These are phyloP conservation scores for Salvia rosmarinus DNA, from an alignment of 257 asterid species.

Conservation along the genomic window DNA sequence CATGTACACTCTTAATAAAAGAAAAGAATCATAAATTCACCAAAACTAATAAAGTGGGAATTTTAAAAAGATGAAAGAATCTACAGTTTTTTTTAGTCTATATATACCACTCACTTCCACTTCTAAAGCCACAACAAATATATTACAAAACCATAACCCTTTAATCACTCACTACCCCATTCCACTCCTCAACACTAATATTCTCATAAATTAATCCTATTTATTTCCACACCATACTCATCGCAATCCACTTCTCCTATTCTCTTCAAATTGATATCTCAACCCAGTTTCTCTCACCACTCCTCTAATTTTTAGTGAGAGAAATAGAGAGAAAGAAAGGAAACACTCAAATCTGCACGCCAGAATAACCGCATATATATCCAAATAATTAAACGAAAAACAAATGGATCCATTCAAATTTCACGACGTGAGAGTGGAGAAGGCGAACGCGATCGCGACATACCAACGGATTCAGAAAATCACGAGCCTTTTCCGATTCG, in stretches of 20 bases:
- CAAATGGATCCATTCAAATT: slow-evolving; percentile 49
- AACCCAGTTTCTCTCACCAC: slow-evolving; percentile 27
- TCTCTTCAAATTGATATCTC: slow-evolving; percentile 27
- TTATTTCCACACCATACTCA: slow-evolving; percentile 25
- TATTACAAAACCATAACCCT: background rate
- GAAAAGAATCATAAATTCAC: background rate
- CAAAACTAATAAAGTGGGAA: slow-evolving; percentile 19
- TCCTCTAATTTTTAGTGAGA: slow-evolving; percentile 33
- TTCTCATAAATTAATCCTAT: background rate
- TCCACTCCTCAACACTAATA: background rate
- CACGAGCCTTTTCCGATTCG: slow-evolving; percentile 41
- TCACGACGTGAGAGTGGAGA: slow-evolving; percentile 46
- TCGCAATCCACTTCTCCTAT: slow-evolving; percentile 7
- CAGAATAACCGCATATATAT: background rate
- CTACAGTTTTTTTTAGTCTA: slow-evolving; percentile 31
- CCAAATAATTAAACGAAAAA: background rate
- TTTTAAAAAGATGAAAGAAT: slow-evolving; percentile 24
- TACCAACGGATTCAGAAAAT: slow-evolving; percentile 34
- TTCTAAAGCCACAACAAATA: slow-evolving; percentile 18
- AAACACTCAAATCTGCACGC: background rate
- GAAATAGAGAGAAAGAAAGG: background rate
- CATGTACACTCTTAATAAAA: background rate
- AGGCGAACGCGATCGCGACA: slow-evolving; percentile 40
- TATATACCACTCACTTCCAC: slow-evolving; percentile 46
- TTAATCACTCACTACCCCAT: too few relatives aligned